Evolutionary conservation across 192 early-diverging fungal genomes (phyloP), one percentile per base, ranked within the genome.

Genomic region (Lobosporangium transversale): DNA sequence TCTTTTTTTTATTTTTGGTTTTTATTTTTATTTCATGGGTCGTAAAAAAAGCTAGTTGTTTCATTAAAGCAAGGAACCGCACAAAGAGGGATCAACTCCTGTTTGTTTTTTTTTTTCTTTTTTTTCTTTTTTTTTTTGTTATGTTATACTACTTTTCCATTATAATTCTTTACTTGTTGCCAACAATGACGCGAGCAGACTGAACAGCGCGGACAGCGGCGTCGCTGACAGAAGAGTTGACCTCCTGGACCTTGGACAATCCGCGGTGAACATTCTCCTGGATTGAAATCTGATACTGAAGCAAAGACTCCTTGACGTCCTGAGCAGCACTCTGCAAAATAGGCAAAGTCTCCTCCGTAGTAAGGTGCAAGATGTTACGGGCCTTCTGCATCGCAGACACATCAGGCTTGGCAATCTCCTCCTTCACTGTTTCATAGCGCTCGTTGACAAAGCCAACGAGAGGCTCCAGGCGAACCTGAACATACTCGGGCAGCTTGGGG

Each of bases 381-480:
- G 88, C 88, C 64, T 87, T 87, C 37, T 87, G 81, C 37, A 87
- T 23, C 12, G 86, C 71, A 23, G 83, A 52, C 3, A 80, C 69
- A 24, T 89, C 83, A 8, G 66, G 49, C 45, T 84, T 82, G 20
- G 59, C 52, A 5, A 83, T 67, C 67, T 89, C 83, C 3, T 68
- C 66, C 33, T 80, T 71, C 30, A 89, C 67, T 14, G 79, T 71
- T 17, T 56, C 67, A 57, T 89, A 89, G 51, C 83, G 79, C 54
- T 83, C 70, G 30, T 78, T 73, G 32, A 84, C 79, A 56, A 86
- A 87, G n/a, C 40, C 45, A 14, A 83, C 63, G 23, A 87, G 58
- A 32, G 84, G 84, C 29, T 81, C 55, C 10, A 89, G 53, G 26
- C 78, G 81, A 7, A 44, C 20, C 49, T 85, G 85, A 32, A 88